Conservation (phyloP, 148 eudicot genomes). For the Vaccinium myrtillus region DNA sequence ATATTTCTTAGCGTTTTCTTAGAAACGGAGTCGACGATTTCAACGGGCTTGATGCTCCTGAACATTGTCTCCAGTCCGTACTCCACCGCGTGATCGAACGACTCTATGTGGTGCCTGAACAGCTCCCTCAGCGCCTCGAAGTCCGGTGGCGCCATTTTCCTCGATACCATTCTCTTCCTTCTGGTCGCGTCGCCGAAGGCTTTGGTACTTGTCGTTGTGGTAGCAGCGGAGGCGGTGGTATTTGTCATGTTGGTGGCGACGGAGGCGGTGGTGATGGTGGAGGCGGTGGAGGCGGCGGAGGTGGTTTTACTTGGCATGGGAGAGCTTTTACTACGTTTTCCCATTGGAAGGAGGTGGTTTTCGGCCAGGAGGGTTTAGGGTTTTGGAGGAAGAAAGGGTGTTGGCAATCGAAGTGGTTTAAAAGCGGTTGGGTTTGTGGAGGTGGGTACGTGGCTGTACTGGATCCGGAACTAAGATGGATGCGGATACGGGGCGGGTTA, state of each 20-base stretch:
- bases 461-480: neutral
- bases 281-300: neutral
- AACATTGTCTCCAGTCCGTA: constrained; percentile 48
- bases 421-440: neutral
- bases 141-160: constrained; percentile 31
- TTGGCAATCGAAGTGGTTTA: neutral
- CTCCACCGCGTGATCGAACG: constrained; percentile 61
- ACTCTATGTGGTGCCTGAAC: constrained; percentile 72
- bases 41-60: constrained; percentile 47
- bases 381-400: neutral
- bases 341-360: neutral
- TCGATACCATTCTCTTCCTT: neutral
- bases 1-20: constrained; percentile 63
- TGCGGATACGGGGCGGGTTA: neutral
- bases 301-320: neutral
- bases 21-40: constrained; percentile 43
- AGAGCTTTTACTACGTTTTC: neutral
- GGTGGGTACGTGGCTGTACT: neutral
- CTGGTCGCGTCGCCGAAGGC: neutral
- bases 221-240: neutral
- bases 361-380: constrained; percentile 13
- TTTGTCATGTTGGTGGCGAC: neutral
- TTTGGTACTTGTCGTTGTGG: too few species aligned
- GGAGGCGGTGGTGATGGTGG: neutral
- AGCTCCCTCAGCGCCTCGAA: constrained; percentile 51